These are phyloP conservation scores for Trichosanthes truncata DNA, from an alignment of 306 rosid species.

Conservation along the genomic window DNA sequence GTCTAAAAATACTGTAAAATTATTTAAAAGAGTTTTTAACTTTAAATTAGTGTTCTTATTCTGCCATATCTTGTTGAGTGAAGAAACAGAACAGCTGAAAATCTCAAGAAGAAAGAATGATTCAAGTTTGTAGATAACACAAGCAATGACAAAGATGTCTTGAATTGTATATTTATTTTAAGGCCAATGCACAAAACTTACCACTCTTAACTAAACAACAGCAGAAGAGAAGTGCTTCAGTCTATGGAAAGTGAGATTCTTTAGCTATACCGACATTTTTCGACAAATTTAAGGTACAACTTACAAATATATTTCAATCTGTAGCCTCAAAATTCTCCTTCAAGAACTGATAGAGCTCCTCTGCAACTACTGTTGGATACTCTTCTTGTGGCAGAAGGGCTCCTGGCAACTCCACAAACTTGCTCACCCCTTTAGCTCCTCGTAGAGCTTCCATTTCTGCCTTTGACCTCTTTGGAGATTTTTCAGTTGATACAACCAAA, in stretches of 20 bases:
- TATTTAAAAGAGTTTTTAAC: too few relatives aligned
- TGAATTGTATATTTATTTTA: neutral
- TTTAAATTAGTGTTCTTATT: too few relatives aligned
- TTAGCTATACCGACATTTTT: neutral
- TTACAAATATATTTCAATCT: neutral
- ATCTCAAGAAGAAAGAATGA: neutral
- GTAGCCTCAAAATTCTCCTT: slow-evolving; percentile 29
- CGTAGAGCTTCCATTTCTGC: slow-evolving; percentile 94
- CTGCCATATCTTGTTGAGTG: neutral
- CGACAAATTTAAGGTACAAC: neutral
- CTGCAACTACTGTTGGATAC: slow-evolving; percentile 61
- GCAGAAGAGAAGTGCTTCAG: neutral
- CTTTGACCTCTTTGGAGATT: slow-evolving; percentile 86
- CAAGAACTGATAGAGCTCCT: slow-evolving; percentile 75
- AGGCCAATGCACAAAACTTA: neutral
- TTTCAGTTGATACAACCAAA: slow-evolving; percentile 57
- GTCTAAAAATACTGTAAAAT: too few relatives aligned
- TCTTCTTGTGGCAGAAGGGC: slow-evolving; percentile 99
- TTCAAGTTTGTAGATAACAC: neutral
- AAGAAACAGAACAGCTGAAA: neutral
- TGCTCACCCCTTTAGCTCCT: slow-evolving; percentile 76
- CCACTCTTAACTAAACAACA: neutral
- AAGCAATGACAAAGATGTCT: neutral
- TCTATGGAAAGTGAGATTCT: neutral
- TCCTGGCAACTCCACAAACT: slow-evolving; percentile 81